Base-by-base conservation (phyloP, 2,329 filamentous ascomycete genomes). In the Chrysoporthe austroafricana region DNA sequence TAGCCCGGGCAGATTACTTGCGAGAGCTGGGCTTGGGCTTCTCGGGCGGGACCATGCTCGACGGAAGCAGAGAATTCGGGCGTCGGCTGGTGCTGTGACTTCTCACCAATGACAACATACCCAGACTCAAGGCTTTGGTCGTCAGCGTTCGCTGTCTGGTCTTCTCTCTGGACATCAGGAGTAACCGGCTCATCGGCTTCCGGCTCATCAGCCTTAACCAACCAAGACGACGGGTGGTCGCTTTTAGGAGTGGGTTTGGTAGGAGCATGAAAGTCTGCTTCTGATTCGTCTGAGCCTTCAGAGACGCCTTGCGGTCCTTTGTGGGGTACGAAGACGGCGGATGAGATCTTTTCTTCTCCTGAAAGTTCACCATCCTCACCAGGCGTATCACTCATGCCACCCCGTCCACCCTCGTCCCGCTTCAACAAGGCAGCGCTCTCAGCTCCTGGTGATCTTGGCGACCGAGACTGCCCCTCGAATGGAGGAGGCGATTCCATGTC, bases 301-400 rank as follows among this genome's bases (percentile, higher is more conserved):
- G 75, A 69, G 64, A 78, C 73, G 70, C 79, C 76, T 62, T 84
- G 82, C 52, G 83, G 78, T 57, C 84, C 85, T 73, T 92, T 89
- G 80, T 95, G 92, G 54, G 92, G 92, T 60, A 94, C 84, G 76
- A 96, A 96, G 52, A 94, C 84, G 34, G 92, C 92, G 43, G 91
- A 95, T n/a, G 91, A 93, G 70, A 96, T 94, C 77, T 95, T 92
- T 77, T 96, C 92, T 76, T 92, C 89, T 67, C 92, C 90, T 16
- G 91, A 94, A 67, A 88, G 85, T 52, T 88, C 85, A 21, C 80
- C 82, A 58, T 86, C 84, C 70, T 84, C 82, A 61, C 80, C 80
- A 62, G 67, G 67, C 43, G 73, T 69, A 64, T 66, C 63, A 60
- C 62, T 66, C 26, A 70, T 64, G 14, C 50, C 59, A 46, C 64